A percentile compares a stretch with the other conserved stretches of the same genome.
phyloP scores from a whole-genome alignment of 305 asterid genomes.

The Fraxinus xanthoxyloides region DNA sequence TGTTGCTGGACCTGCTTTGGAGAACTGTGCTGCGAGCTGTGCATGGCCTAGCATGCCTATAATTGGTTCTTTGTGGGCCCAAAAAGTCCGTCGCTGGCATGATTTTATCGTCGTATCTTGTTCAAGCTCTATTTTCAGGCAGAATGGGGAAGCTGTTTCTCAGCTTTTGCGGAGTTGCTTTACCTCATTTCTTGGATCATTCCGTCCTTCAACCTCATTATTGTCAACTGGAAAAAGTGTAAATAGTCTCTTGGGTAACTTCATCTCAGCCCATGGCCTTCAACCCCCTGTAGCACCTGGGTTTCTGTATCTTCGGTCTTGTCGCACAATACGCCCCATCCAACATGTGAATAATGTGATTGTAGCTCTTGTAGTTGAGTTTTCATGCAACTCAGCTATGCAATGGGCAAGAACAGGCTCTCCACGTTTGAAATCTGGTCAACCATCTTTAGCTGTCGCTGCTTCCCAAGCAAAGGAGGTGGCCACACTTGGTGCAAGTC shows the following conservation, averaged over 20 bases:
- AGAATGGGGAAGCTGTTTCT: constrained; percentile 28
- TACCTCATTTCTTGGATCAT: constrained; percentile 22
- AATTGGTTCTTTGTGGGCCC: constrained; percentile 27
- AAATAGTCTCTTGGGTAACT: constrained; percentile 23
- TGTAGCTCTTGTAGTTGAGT: constrained; percentile 21
- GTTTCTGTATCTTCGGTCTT: constrained; percentile 26
- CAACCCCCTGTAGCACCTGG: constrained; percentile 29
- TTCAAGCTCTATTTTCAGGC: constrained; percentile 25
- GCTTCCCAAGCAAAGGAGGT: constrained; percentile 19
- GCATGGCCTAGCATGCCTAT: constrained; percentile 37
- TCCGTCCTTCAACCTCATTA: neutral
- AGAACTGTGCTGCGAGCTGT: constrained; percentile 26
- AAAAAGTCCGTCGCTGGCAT: constrained; percentile 29
- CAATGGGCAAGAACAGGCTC: constrained; percentile 20
- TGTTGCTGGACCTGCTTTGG: constrained; percentile 26
- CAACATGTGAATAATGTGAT: constrained; percentile 23
- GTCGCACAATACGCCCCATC: constrained; percentile 18
- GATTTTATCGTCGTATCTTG: constrained; percentile 26
- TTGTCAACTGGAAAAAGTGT: constrained; percentile 19
- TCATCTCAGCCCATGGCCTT: constrained; percentile 21
- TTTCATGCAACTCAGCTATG: constrained; percentile 3
- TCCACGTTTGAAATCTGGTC: constrained; percentile 14
- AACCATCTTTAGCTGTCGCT: constrained; percentile 18
- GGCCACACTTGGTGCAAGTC: constrained; percentile 25
- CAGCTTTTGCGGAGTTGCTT: constrained; percentile 27